phyloP scores from a whole-genome alignment of 345 rosid genomes.

The Populus simonii region DNA sequence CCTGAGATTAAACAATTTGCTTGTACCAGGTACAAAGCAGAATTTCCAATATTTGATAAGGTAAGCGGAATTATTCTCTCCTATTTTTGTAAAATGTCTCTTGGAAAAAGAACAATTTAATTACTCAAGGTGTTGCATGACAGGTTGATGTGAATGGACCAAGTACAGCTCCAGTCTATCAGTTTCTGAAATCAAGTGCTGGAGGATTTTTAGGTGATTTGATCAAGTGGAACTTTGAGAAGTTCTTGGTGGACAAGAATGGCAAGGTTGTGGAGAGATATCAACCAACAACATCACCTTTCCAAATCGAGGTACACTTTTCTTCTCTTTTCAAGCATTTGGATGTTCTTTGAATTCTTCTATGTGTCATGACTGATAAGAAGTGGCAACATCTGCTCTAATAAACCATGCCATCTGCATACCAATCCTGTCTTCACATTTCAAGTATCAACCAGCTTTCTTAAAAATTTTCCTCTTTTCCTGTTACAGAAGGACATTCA shows the following conservation, averaged over 20 bases:
- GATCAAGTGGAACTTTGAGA: slow-evolving; percentile 32
- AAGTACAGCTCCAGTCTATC: slow-evolving; percentile 30
- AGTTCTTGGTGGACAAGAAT: slow-evolving; percentile 29
- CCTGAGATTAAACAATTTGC: slow-evolving; percentile 32
- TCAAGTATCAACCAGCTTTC: not conserved
- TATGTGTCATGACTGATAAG: not conserved
- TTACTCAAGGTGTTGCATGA: not conserved
- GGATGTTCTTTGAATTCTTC: not conserved
- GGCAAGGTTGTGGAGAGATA: slow-evolving; percentile 30
- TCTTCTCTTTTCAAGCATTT: not conserved
- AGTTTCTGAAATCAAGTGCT: slow-evolving; percentile 33
- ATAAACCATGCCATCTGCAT: not conserved
- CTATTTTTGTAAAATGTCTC: not conserved
- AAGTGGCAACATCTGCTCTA: not conserved
- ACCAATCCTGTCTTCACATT: not conserved
- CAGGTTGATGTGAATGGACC: slow-evolving; percentile 36
- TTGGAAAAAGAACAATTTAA: not conserved
- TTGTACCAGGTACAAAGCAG: slow-evolving; percentile 29
- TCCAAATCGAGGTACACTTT: slow-evolving; percentile 29
- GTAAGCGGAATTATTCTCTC: not conserved
- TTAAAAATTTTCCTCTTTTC: not conserved
- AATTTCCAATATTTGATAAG: slow-evolving; percentile 32
- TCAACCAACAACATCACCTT: slow-evolving; percentile 32
- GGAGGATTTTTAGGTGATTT: slow-evolving; percentile 32
- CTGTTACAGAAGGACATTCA: slow-evolving; percentile 65